Evolutionary conservation across 495 filamentous ascomycete genomes (phyloP), one percentile per base, ranked within the genome.

Genomic region (Geopyxis carbonaria): DNA sequence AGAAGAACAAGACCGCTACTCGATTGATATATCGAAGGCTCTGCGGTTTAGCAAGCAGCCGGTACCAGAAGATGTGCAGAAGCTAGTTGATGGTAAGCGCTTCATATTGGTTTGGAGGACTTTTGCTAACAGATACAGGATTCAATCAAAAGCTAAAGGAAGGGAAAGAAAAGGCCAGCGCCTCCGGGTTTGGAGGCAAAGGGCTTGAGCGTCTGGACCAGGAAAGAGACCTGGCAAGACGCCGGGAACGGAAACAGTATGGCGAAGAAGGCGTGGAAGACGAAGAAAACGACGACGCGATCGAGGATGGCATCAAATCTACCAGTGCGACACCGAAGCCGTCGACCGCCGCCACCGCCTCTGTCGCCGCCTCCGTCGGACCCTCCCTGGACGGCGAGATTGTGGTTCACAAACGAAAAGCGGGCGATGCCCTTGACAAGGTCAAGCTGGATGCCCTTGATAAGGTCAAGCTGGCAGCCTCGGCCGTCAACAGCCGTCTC

Each of bases 171-270:
- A 92, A 93, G 58, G 74, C 76, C 36, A 74, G 69, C 38, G 64
- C 58, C 7, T 80, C 76, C 41, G 91, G 89, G 10, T 99, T 95
- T 44, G 89, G 89, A 49, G 89, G 89, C 14, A 93, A 94, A 51
- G 89, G 89, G 33, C 64, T 95, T 29, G 89, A 95, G 53, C 75
- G 74, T 25, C 71, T 95, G 24, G 85, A 93, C 58, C 76, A 81
- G 55, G 83, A 92, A 40, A 81, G 91, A 48, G 84, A 93, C 50
- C 73, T 79, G 18, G 76, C 83, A 11, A 75, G 82, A 24, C 69
- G 73, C 43, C 76, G 82, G 34, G 83, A 94, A 60, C 78, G 85
- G 29, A 84, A 83, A 50, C 75, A 77, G 8, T 82, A 85, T 61
- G 87, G 89, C 59, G 82, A 80, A 13, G 91, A 85, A 31, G 91